Evolutionary conservation across 2,329 filamentous ascomycete species (phyloP), one percentile per base, ranked within the genome.

Genomic region (Trichoderma koningiopsis): DNA sequence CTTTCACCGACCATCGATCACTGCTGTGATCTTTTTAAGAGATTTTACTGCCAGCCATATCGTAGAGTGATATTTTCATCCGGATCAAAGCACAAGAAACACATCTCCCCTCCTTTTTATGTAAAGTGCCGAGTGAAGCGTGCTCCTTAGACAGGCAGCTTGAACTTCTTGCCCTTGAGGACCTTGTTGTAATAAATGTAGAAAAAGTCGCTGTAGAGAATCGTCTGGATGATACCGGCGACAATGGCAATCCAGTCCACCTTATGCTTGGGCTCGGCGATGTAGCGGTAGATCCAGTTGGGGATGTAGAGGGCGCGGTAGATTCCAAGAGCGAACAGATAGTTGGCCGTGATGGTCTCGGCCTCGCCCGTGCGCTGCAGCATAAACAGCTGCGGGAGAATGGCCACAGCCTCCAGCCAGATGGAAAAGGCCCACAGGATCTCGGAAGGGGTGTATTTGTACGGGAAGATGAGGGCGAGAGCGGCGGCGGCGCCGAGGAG

Each of bases 181-280:
- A 95, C 91, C 89, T 97, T 98, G 70, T 91, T 97, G 83, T 97
- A 99, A 85, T 99, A 99, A 77, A 99, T 95, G 87, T 94, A 99
- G 88, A 99, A 99, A 85, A 99, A 99, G 83, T 99, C 96, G 72
- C 93, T 97, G 84, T 99, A 99, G 70, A 99, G 85, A 60, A 99
- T 83, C 0, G 96, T 99, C 85, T 99, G 96, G 72, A 98, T 83
- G 68, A 98, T 87, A 14, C 96, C 96, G 4, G 96, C 96, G 72
- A 96, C 78, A 63, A 97, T 91, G 24, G 94, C 91, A 74, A 97
- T 96, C 72, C 90, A 92, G 79, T 98, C 94, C 74, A 91, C 79
- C 80, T 86, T 91, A 79, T 93, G 91, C 62, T 88, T 84, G 57
- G 81, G 78, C 80, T 97, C 94, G 63, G 87, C 86, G 74, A 92